phyloP scores from a whole-genome alignment of 352 stramenopile genomes.

The Elongisporangium undulatum region DNA sequence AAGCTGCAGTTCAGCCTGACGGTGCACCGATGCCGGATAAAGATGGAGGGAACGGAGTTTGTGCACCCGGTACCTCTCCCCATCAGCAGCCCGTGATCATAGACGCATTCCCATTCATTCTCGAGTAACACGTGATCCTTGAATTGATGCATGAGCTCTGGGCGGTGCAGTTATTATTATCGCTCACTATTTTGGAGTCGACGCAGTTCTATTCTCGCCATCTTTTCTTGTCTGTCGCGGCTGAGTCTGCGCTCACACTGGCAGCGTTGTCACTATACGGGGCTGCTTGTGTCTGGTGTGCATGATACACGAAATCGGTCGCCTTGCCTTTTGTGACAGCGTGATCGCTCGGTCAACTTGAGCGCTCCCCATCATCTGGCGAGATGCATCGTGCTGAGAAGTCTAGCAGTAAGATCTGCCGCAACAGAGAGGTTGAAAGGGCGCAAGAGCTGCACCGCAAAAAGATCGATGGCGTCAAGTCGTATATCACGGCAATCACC shows the following conservation, averaged over 20 bases:
- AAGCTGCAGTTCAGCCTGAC: slow-evolving; percentile 78
- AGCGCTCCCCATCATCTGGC: background rate
- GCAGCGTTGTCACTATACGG: background rate
- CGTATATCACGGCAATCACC: slow-evolving; percentile 34
- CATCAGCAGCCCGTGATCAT: slow-evolving; percentile 2
- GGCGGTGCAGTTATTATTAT: background rate
- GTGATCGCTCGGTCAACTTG: background rate
- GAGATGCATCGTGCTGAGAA: slow-evolving; percentile 73
- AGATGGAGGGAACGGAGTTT: slow-evolving; percentile 71
- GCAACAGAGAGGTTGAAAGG: slow-evolving; percentile 61
- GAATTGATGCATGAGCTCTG: background rate
- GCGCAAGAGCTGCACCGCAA: slow-evolving; percentile 64
- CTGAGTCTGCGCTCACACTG: background rate
- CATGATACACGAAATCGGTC: background rate
- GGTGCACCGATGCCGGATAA: slow-evolving; percentile 78
- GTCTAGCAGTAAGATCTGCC: slow-evolving; percentile 73
- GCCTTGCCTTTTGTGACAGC: background rate
- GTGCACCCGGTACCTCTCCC: slow-evolving; percentile 27
- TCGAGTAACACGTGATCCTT: background rate
- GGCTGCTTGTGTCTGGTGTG: background rate
- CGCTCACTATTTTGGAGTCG: background rate
- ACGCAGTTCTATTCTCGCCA: background rate
- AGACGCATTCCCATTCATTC: background rate
- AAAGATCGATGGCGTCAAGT: slow-evolving; percentile 69
- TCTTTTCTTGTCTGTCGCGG: background rate